Evolutionary conservation across 2,329 filamentous ascomycete genomes (phyloP), one percentile per base, ranked within the genome.

Genomic region (Thermothelomyces thermophilus): DNA sequence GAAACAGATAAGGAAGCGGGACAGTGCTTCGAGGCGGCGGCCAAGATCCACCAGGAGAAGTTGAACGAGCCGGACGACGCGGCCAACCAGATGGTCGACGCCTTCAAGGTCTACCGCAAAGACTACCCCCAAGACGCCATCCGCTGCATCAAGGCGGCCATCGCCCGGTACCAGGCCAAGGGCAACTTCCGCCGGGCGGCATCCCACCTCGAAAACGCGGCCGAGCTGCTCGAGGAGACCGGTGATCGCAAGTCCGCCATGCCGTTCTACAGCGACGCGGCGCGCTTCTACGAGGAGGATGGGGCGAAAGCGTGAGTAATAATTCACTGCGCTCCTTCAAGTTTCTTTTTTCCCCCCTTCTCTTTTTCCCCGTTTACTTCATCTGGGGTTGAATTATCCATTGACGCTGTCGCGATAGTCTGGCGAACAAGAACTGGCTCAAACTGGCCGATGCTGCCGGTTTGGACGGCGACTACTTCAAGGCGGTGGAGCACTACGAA

Each of bases 61-160:
- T 79, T 97, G 44, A 94, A 90, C 65, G 90, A 97, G 64, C 87
- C 86, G 36, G 88, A 95, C 66, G 93, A 97, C 65, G 89, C 90
- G 41, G 90, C 91, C 56, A 94, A 95, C 70, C 85, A 86, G 41
- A 74, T 90, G 54, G 81, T 85, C 62, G 90, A 97, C 67, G 93
- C 93, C 46, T 97, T 90, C 79, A 96, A 97, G 74, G 86, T 89
- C 53, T 97, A 96, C 73, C 80, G 85, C 62, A 94, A 90, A 70
- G 83, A 86, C 46, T 83, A 87, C 62, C 90, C 90, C 17, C 77
- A 88, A 64, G 85, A 91, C 62, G 91, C 90, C 14, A 87, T 86
- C 37, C 76, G 87, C 54, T 90, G 87, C 63, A 73, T 96, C 49
- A 81, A 89, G 57, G 73, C 83, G 57, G 86, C 90, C 35, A 89